These are phyloP conservation scores for Torrubiellomyces zombiae DNA, from an alignment of 2,329 filamentous ascomycete genomes.

Conservation along the genomic window DNA sequence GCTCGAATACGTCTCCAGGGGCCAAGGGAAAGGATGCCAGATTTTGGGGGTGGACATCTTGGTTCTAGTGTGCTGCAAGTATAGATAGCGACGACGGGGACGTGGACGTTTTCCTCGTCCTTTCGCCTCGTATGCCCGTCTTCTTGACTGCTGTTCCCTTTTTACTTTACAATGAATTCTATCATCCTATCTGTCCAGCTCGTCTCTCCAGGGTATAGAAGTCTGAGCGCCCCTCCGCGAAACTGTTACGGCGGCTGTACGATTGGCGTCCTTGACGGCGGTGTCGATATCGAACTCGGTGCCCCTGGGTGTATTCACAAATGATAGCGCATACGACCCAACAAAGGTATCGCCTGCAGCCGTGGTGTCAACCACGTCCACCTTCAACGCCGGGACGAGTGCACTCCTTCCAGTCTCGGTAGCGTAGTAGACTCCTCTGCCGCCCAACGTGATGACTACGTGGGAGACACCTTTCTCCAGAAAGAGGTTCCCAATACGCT, in stretches of 20 bases:
- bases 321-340: conserved; percentile 64
- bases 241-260: conserved; percentile 24
- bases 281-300: conserved; percentile 34
- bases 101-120: conserved; percentile 1
- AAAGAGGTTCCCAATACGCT: conserved; percentile 40
- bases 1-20: conserved; percentile 2
- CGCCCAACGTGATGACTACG: conserved; percentile 72
- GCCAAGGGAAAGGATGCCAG: conserved; percentile 10
- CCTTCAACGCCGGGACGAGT: conserved; percentile 47
- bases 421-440: conserved; percentile 57
- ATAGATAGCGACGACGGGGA: neutral
- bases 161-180: conserved; percentile 4
- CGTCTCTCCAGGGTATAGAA: conserved; percentile 27
- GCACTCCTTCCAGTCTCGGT: conserved; percentile 24
- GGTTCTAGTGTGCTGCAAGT: conserved; percentile 10
- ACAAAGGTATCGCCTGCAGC: conserved; percentile 92
- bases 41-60: conserved; percentile 10
- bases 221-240: conserved; percentile 24
- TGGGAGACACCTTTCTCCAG: conserved; percentile 53
- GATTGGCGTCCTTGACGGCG: conserved; percentile 38
- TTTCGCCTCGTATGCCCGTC: conserved; percentile 7
- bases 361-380: conserved; percentile 76
- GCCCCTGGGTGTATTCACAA: conserved; percentile 33
- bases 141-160: too few relatives aligned
- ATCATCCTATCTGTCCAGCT: too few relatives aligned